phyloP scores from a whole-genome alignment of 1,139 yeast genomes.

The Yamadazyma triangularis region DNA sequence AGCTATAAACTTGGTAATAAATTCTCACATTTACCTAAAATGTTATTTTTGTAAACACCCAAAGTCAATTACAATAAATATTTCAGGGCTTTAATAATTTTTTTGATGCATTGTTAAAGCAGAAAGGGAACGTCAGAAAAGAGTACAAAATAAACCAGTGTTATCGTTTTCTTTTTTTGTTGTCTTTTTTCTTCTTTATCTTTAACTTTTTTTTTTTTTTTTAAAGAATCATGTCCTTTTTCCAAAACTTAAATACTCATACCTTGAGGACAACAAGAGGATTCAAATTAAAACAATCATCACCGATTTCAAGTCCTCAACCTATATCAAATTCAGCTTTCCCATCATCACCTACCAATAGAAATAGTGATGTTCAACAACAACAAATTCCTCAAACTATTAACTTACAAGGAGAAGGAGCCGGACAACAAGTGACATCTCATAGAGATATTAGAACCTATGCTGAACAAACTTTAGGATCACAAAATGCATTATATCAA shows the following conservation, averaged over 20 bases:
- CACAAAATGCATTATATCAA: constrained; percentile 83
- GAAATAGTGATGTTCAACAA: constrained; percentile 4
- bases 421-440: constrained; percentile 44
- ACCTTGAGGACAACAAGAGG: constrained; percentile 53
- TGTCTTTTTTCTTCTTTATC: too few species aligned
- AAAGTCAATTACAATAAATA: too few species aligned
- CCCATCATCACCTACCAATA: constrained; percentile 22
- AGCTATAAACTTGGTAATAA: too few species aligned
- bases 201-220: too few species aligned
- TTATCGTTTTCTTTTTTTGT: too few species aligned
- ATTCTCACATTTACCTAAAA: too few species aligned
- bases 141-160: too few species aligned
- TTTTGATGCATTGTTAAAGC: too few species aligned
- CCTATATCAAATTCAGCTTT: constrained; percentile 30
- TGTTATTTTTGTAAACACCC: too few species aligned
- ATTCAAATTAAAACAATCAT: constrained; percentile 41
- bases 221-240: constrained; percentile 18
- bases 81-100: too few species aligned
- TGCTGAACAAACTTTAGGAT: constrained; percentile 93
- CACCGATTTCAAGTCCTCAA: constrained; percentile 42
- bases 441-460: constrained; percentile 74
- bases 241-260: constrained; percentile 56
- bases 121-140: too few species aligned
- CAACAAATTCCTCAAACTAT: constrained; percentile 26
- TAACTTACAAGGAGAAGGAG: constrained; percentile 15